Base-by-base conservation (phyloP, 495 filamentous ascomycete species). In the Penicillium alfredii region DNA sequence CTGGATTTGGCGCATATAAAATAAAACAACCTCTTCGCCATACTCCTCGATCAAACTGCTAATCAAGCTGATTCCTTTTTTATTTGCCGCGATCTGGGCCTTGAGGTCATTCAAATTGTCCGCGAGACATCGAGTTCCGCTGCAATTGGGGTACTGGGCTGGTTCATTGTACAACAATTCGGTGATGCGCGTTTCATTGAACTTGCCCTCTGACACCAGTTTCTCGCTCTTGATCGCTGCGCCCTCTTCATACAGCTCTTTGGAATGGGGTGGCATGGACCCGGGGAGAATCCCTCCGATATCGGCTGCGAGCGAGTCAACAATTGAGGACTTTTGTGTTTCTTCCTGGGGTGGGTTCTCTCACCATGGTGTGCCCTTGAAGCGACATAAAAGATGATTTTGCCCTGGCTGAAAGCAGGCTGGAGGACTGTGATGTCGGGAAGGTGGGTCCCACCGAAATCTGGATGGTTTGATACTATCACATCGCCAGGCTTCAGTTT, bases 31-130 rank as follows among this genome's bases (percentile, higher is more conserved):
- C 1, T 82, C 73, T 53, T 90, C 83, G n/a, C 85, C 82, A 44
- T 94, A 96, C 46, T 96, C 90, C 24, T 79, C 76, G 47, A 96
- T 92, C 3, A 98, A 65, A 1, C 71, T 66, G 23, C 72, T 74
- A 40, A 97, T 94, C 19, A 98, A 74, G 31, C 78, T 87, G 43
- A 96, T 95, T 13, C 92, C 92, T 51, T 94, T 94, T 52, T 94
- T 82, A 55, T 98, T 97, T 5, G 89, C 87, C 4, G 92, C 92
- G 12, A 96, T 81, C 49, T 95, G 88, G 1, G 92, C 92, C 58
- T 93, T 89, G 12, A 98, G 74, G 56, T 98, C 92, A 47, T 89
- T 92, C 60, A 98, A 69, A 53, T 98, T 98, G 52, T 98, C 92
- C 10, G 77, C 78, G 1, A 96, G 65, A 53, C 87, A 90, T 33